These are phyloP conservation scores for Geosmithia putterillii DNA, from an alignment of 2,329 filamentous ascomycete genomes.

Conservation along the genomic window DNA sequence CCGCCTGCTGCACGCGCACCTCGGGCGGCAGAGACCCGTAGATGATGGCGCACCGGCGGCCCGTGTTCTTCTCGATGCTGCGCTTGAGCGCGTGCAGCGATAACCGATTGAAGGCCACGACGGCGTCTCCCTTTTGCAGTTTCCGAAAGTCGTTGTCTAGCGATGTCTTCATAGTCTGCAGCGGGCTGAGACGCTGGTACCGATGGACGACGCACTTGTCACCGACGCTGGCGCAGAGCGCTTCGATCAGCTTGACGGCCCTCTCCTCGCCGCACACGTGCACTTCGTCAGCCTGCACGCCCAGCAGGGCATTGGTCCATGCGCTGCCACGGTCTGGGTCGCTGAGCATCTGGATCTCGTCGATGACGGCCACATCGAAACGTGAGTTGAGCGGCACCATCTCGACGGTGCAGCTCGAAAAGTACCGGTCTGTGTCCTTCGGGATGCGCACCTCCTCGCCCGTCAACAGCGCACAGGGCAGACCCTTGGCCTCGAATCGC, in stretches of 20 bases:
- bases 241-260: slow-evolving; percentile 64
- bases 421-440: slow-evolving; percentile 39
- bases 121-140: slow-evolving; percentile 78
- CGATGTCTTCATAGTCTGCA: slow-evolving; percentile 53
- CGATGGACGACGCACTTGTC: slow-evolving; percentile 72
- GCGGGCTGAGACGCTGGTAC: slow-evolving; percentile 72
- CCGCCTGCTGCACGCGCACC: slow-evolving; percentile 81
- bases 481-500: slow-evolving; percentile 69
- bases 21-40: slow-evolving; percentile 89
- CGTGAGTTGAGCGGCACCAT: slow-evolving; percentile 50
- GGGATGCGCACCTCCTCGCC: slow-evolving; percentile 78
- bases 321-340: slow-evolving; percentile 74
- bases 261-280: slow-evolving; percentile 89
- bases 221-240: slow-evolving; percentile 66
- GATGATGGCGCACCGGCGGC: slow-evolving; percentile 76
- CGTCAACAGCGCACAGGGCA: slow-evolving; percentile 68
- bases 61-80: slow-evolving; percentile 64
- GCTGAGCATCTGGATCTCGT: slow-evolving; percentile 97
- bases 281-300: slow-evolving; percentile 75
- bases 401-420: slow-evolving; percentile 87
- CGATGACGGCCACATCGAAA: slow-evolving; percentile 87
- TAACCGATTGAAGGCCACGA: slow-evolving; percentile 77
- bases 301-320: slow-evolving; percentile 85
- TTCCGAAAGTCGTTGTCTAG: slow-evolving; percentile 50
- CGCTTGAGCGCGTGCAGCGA: slow-evolving; percentile 70